phyloP scores from a whole-genome alignment of 805 yeast species.

The Myxozyma geophila region DNA sequence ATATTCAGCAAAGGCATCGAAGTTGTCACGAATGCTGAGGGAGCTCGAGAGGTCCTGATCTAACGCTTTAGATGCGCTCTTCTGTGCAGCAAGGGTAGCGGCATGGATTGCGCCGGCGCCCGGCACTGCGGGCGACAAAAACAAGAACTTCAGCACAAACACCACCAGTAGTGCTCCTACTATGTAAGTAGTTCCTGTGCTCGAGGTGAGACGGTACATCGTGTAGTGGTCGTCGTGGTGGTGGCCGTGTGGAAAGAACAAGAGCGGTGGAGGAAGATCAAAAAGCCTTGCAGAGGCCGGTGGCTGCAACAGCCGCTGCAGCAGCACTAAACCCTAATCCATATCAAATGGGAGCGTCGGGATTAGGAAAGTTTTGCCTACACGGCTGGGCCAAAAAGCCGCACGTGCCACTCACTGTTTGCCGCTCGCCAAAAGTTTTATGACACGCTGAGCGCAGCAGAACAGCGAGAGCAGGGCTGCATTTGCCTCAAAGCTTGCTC shows the following conservation, averaged over 20 bases:
- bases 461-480: no score
- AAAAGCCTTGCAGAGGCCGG: not conserved
- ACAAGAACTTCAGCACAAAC: conserved; percentile 34
- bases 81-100: conserved; percentile 10
- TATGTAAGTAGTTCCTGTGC: conserved; percentile 27
- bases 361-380: no score
- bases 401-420: no score
- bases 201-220: conserved; percentile 28
- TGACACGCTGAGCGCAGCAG: no score
- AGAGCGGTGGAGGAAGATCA: not conserved
- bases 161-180: conserved; percentile 36
- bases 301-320: not conserved
- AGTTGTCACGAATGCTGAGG: conserved; percentile 25
- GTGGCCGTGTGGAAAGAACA: not conserved
- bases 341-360: no score
- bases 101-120: conserved; percentile 11
- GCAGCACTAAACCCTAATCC: not conserved
- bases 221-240: not conserved
- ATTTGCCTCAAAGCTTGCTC: no score
- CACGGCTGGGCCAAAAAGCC: no score
- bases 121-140: conserved; percentile 20
- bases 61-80: conserved; percentile 5
- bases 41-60: conserved; percentile 5
- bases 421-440: no score
- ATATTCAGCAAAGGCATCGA: conserved; percentile 35